Conservation (phyloP, 805 yeast genomes). For the Lipomyces chichibuensis region DNA sequence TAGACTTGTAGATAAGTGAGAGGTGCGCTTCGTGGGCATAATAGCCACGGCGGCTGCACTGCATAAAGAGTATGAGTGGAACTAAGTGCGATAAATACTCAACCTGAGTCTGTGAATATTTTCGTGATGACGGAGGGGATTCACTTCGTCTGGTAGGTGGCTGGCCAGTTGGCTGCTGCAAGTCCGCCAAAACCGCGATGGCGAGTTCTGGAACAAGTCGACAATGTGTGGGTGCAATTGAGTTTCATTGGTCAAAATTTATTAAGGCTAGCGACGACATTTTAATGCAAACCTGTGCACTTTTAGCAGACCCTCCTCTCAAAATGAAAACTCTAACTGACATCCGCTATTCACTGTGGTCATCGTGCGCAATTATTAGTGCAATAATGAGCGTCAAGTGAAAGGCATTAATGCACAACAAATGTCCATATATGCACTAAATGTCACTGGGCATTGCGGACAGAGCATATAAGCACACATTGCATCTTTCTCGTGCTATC, state of each 20-base stretch:
- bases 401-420: too few relatives aligned
- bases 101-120: neutral
- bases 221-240: neutral
- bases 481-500: neutral
- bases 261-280: neutral
- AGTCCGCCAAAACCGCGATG: neutral
- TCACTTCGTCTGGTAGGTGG: neutral
- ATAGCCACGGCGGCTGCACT: constrained; percentile 7
- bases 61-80: neutral
- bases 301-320: neutral
- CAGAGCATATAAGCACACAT: neutral
- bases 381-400: too few relatives aligned
- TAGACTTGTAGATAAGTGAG: neutral
- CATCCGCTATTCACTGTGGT: neutral
- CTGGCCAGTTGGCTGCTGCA: neutral
- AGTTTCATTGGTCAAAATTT: neutral
- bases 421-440: neutral
- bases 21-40: constrained; percentile 10
- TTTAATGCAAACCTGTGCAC: neutral
- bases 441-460: neutral
- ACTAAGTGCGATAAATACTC: neutral
- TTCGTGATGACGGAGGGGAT: neutral
- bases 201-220: neutral
- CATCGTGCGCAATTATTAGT: too few relatives aligned
- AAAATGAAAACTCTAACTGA: neutral